These are phyloP conservation scores for Phytophthora constricta DNA, from an alignment of 352 stramenopile genomes.

Conservation along the genomic window DNA sequence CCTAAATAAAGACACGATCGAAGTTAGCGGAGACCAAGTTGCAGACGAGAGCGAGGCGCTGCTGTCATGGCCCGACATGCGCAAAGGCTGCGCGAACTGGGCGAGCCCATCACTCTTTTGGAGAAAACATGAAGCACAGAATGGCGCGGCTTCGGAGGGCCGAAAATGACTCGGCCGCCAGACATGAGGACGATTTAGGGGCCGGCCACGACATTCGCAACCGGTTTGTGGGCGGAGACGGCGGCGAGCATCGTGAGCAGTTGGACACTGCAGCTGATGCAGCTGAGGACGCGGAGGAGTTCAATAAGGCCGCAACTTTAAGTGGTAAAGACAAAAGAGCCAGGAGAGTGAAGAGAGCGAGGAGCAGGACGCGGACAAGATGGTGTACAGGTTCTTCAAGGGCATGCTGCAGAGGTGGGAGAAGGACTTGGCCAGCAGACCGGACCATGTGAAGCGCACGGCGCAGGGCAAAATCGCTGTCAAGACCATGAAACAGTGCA, in stretches of 20 bases:
- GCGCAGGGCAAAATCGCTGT: slow-evolving; percentile 94
- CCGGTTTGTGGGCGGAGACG: slow-evolving; percentile 65
- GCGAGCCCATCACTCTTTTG: slow-evolving; percentile 91
- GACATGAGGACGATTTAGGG: slow-evolving; percentile 73
- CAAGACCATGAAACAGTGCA: slow-evolving; percentile 98
- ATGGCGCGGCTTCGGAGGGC: slow-evolving; percentile 68
- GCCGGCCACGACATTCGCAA: slow-evolving; percentile 83
- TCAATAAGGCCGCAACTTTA: slow-evolving; percentile 15
- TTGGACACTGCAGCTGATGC: slow-evolving; percentile 57
- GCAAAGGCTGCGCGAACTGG: slow-evolving; percentile 78
- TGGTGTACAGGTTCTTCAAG: slow-evolving; percentile 95
- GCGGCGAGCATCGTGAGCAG: slow-evolving; percentile 36
- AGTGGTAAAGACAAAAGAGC: slow-evolving; percentile 19
- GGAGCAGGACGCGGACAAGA: slow-evolving; percentile 59
- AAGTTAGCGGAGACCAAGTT: background rate
- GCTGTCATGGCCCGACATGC: slow-evolving; percentile 79
- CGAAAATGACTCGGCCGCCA: slow-evolving; percentile 71
- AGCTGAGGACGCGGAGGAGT: slow-evolving; percentile 40
- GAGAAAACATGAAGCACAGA: slow-evolving; percentile 69
- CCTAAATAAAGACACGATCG: slow-evolving; percentile 2
- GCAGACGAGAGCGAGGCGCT: slow-evolving; percentile 33
- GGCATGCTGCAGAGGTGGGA: slow-evolving; percentile 95
- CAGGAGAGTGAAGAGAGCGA: slow-evolving; percentile 41
- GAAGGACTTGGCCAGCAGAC: slow-evolving; percentile 84
- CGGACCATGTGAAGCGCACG: slow-evolving; percentile 90